A percentile compares a stretch with the other conserved stretches of the same genome.
These are phyloP conservation scores for Austroboletus eburneus DNA, from an alignment of 768 basidiomycete species.

Conservation along the genomic window DNA sequence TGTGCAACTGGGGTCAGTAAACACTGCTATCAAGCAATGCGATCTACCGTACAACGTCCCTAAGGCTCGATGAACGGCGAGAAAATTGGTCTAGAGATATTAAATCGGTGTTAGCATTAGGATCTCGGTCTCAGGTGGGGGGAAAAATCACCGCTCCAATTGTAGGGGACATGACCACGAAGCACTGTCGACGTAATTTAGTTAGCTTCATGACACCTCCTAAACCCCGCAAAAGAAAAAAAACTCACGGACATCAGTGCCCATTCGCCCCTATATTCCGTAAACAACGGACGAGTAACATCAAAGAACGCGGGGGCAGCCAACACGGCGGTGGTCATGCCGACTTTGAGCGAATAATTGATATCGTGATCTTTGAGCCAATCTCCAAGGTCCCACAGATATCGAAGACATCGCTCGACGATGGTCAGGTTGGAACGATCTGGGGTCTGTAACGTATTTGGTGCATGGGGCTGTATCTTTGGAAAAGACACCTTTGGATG, in stretches of 20 bases:
- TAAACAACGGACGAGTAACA: slow-evolving; percentile 68
- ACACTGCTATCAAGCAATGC: not conserved
- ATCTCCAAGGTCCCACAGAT: slow-evolving; percentile 67
- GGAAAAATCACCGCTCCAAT: slow-evolving; percentile 64
- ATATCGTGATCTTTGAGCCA: slow-evolving; percentile 67
- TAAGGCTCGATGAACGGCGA: slow-evolving; percentile 76
- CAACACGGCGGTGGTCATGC: slow-evolving; percentile 76
- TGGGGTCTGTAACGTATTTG: slow-evolving; percentile 83
- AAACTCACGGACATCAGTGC: slow-evolving; percentile 80
- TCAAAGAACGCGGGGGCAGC: slow-evolving; percentile 89
- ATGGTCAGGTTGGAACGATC: slow-evolving; percentile 53
- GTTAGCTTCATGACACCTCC: slow-evolving; percentile 4
- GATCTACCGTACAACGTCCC: slow-evolving; percentile 69
- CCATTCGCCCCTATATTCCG: slow-evolving; percentile 90
- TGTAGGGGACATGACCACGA: slow-evolving; percentile 88
- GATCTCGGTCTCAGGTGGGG: slow-evolving; percentile 1
- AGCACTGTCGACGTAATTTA: slow-evolving; percentile 46
- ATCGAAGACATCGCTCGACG: slow-evolving; percentile 60
- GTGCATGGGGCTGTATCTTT: slow-evolving; percentile 75
- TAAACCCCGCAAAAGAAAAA: slow-evolving; percentile 12
- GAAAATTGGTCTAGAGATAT: slow-evolving; percentile 91
- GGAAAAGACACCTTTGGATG: slow-evolving; percentile 68
- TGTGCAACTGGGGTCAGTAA: slow-evolving; percentile 28
- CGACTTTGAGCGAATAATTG: slow-evolving; percentile 86
- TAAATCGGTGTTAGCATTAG: too few species aligned